Evolutionary conservation across 441 rosid genomes (phyloP), one percentile per base, ranked within the genome.

Genomic region (Caryocar brasiliense): DNA sequence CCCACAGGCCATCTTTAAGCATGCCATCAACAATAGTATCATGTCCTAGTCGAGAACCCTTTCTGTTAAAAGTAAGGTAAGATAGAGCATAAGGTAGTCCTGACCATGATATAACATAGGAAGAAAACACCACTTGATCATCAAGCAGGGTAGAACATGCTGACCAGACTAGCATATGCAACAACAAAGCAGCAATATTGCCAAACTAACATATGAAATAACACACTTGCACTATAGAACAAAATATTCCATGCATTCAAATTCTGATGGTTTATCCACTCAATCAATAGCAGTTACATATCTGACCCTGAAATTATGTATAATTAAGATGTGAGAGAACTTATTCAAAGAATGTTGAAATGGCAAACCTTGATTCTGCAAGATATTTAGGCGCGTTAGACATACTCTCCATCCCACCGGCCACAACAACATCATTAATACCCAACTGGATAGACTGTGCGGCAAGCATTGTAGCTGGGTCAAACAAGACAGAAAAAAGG

Each of bases 321-420:
- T 29, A 5, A 17, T 45, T 43, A 23, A 44, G 25, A 3, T 11
- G n/a, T 3, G 40, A 6, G 23, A 22, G 17, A 54, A 15, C 34
- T 32, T 3, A 23, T 3, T 10, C 36, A 19, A 52, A 40, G 6
- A 18, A 28, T n/a, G 8, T 19, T 26, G 36, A 33, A 39, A 22
- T 10, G 7, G 30, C 61, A 8, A 11, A 88, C 97, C 95, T 83
- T 34, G 97, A 75, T 58, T 71, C 79, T 22, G 84, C 72, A 32
- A 86, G 67, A 70, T 90, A 90, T 73, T 90, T 86, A 2, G 97
- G 97, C 4, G 81, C 94, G 60, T 86, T 86, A 22, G 97, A 86
- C 92, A 90, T 90, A 68, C 95, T 90, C 65, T 90, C 97, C 95
- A 84, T 90, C 40, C 97, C 97, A 55, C 95, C 95, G 68, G 87